These are phyloP conservation scores for Physcomitrellopsis africana DNA, from an alignment of 225 moss, liverwort and hornwort genomes.

Conservation along the genomic window DNA sequence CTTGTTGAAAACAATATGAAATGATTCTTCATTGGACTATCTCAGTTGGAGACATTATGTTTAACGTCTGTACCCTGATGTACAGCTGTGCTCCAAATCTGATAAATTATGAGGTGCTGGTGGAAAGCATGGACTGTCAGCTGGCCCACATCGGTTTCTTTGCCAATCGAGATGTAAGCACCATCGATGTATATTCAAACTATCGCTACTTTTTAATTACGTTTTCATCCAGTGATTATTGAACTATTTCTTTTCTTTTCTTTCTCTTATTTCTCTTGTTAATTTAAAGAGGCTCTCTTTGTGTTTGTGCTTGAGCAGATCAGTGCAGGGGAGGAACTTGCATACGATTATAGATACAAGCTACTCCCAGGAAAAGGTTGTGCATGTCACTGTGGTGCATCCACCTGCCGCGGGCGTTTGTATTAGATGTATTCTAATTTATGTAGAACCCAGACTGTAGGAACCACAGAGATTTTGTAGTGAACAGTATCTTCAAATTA, in stretches of 20 bases:
- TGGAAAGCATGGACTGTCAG: conserved; percentile 90
- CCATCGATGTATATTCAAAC: background rate
- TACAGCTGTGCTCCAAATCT: conserved; percentile 85
- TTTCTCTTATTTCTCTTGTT: no score
- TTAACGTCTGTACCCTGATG: conserved; percentile 9
- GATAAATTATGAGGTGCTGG: conserved; percentile 77
- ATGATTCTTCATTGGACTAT: background rate
- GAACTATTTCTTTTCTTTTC: background rate
- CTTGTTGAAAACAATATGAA: background rate
- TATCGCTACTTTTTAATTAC: background rate
- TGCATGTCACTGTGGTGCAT: conserved; percentile 72
- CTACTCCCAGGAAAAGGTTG: conserved; percentile 82
- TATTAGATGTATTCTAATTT: conserved; percentile 40
- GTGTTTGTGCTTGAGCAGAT: conserved; percentile 51
- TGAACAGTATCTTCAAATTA: conserved; percentile 12
- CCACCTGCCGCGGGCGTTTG: conserved; percentile 70
- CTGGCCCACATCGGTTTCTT: conserved; percentile 92
- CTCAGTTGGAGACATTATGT: background rate
- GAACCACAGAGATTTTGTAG: conserved; percentile 10
- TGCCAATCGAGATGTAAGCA: conserved; percentile 79
- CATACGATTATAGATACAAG: conserved; percentile 89
- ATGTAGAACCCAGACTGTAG: background rate
- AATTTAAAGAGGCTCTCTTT: background rate
- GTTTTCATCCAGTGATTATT: background rate
- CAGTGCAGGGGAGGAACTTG: conserved; percentile 75